phyloP scores from a whole-genome alignment of 352 stramenopile genomes.

The Aphanomyces euteiches region DNA sequence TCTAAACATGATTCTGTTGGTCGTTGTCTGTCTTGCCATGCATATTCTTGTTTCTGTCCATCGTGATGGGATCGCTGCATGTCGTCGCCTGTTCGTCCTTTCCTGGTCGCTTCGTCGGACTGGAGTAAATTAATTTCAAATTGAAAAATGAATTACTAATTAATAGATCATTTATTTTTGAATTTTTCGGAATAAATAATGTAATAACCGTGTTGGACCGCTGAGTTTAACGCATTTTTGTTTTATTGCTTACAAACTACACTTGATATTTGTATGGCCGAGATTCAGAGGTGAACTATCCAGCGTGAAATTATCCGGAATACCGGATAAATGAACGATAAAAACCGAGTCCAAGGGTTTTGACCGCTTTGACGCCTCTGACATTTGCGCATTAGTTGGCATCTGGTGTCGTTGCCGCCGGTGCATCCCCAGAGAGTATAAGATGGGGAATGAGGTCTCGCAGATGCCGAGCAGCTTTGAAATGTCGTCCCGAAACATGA shows the following conservation, averaged over 20 bases:
- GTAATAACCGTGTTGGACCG: too few relatives aligned
- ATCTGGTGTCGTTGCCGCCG: not conserved
- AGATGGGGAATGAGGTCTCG: slow-evolving; percentile 28
- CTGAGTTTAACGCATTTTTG: too few relatives aligned
- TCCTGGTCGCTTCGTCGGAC: too few relatives aligned
- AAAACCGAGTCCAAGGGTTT: too few relatives aligned
- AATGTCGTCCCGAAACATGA: slow-evolving; percentile 28
- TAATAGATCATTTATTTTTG: not conserved
- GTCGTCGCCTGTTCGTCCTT: too few relatives aligned
- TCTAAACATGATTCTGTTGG: too few relatives aligned
- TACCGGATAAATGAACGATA: slow-evolving; percentile 8
- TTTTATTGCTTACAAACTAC: too few relatives aligned
- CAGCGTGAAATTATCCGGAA: not conserved
- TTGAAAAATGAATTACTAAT: not conserved
- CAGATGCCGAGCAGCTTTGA: slow-evolving; percentile 24
- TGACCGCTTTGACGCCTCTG: too few relatives aligned
- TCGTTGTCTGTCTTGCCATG: too few relatives aligned
- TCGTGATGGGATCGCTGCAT: too few relatives aligned
- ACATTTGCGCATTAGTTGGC: slow-evolving; percentile 18
- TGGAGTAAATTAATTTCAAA: too few relatives aligned
- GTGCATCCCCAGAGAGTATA: not conserved
- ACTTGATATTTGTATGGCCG: slow-evolving; percentile 19
- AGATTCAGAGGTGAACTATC: not conserved
- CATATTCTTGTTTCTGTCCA: too few relatives aligned
- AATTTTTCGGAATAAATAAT: not conserved